Percentiles rank a stretch among this genome's conserved stretches.
Evolutionary conservation across 331 rosid species (phyloP).

Genomic region (Pyrus hybrid): DNA sequence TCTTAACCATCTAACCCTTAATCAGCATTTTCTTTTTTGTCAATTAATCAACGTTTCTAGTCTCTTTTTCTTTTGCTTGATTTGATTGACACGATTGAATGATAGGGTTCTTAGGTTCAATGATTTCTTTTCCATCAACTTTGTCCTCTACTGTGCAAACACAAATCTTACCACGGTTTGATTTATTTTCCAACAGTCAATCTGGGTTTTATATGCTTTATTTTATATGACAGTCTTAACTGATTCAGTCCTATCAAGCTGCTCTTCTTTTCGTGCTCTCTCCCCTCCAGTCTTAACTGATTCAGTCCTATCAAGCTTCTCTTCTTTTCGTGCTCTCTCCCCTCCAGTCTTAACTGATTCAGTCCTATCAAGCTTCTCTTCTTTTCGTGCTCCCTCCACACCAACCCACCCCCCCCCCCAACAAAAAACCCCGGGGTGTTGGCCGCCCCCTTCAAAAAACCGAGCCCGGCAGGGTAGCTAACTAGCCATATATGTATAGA

Average conservation of each 20-base stretch:
- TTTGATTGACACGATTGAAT: conserved; percentile 30
- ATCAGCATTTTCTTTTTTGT: neutral
- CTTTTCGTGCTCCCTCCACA: neutral
- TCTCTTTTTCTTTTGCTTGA: neutral
- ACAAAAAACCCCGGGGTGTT: too few species aligned
- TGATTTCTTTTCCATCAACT: conserved; percentile 34
- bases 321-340: neutral
- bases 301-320: conserved; percentile 32
- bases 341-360: conserved; percentile 19
- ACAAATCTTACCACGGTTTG: neutral
- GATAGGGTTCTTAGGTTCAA: conserved; percentile 18
- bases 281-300: conserved; percentile 8
- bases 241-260: conserved; percentile 33
- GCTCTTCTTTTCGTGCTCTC: neutral
- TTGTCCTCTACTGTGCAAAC: conserved; percentile 38
- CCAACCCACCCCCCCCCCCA: too few species aligned
- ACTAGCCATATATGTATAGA: neutral
- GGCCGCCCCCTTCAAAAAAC: too few species aligned
- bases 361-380: conserved; percentile 25
- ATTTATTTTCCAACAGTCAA: conserved; percentile 28
- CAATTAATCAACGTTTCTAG: neutral
- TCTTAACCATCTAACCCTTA: conserved; percentile 11
- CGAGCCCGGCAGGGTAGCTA: neutral
- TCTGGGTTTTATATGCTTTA: conserved; percentile 45
- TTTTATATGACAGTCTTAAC: conserved; percentile 22